These are phyloP conservation scores for Talaromyces amestolkiae DNA, from an alignment of 2,329 filamentous ascomycete genomes.

Conservation along the genomic window DNA sequence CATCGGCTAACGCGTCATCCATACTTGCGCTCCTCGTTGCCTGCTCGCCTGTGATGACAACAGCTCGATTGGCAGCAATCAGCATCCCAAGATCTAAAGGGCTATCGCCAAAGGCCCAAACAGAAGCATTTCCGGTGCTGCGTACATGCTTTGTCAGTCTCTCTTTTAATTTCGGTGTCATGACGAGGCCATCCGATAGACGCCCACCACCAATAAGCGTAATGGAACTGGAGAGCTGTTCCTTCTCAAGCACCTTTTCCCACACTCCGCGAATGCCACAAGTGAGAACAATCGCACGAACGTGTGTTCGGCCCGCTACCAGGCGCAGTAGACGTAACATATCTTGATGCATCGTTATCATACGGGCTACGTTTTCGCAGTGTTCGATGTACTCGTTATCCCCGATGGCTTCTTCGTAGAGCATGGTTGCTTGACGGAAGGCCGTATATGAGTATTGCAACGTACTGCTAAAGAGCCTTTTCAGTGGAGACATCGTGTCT, in stretches of 20 bases:
- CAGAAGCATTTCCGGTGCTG: constrained; percentile 30
- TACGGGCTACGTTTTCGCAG: constrained; percentile 47
- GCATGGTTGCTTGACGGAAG: constrained; percentile 54
- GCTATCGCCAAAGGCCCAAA: constrained; percentile 62
- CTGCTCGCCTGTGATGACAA: constrained; percentile 56
- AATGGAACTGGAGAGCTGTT: constrained; percentile 44
- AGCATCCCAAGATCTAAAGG: constrained; percentile 60
- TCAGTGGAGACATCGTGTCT: constrained; percentile 32
- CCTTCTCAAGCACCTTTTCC: constrained; percentile 52
- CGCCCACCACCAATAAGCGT: constrained; percentile 55
- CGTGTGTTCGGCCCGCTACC: constrained; percentile 32
- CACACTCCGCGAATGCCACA: constrained; percentile 56
- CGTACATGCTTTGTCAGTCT: constrained; percentile 46
- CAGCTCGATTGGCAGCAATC: constrained; percentile 49
- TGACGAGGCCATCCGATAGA: constrained; percentile 48
- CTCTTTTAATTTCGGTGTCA: constrained; percentile 54
- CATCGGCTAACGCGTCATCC: constrained; percentile 46
- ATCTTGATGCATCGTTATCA: constrained; percentile 48
- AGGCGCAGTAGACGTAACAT: constrained; percentile 46
- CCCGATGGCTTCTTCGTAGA: constrained; percentile 50
- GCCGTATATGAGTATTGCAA: constrained; percentile 54
- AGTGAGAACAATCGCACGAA: constrained; percentile 54
- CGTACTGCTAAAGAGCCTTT: constrained; percentile 47
- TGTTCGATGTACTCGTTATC: constrained; percentile 43
- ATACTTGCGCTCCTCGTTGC: constrained; percentile 52